Percentiles rank a stretch among this genome's conserved stretches.
phyloP scores from a whole-genome alignment of 129 eudicot species.

The Oenanthe sinensis region DNA sequence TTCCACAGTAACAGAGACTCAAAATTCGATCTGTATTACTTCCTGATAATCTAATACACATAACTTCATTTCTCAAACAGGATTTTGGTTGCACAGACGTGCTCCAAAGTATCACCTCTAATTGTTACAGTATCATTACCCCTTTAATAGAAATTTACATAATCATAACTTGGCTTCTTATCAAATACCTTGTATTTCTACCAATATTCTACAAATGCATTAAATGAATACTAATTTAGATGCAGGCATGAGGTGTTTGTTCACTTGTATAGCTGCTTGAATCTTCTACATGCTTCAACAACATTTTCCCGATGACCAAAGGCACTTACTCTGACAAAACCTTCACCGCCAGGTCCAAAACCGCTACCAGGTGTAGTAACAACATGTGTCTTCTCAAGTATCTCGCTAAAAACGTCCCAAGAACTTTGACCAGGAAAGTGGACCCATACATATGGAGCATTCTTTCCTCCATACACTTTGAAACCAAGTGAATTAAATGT shows the following conservation, averaged over 20 bases:
- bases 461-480: constrained; percentile 79
- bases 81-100: neutral
- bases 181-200: neutral
- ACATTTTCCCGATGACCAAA: constrained; percentile 80
- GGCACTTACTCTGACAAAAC: constrained; percentile 86
- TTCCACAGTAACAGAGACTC: neutral
- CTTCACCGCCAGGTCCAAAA: constrained; percentile 98
- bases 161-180: neutral
- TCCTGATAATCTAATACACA: neutral
- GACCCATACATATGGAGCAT: constrained; percentile 97
- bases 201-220: constrained; percentile 16
- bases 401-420: constrained; percentile 93
- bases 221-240: neutral
- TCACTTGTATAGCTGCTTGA: constrained; percentile 85
- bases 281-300: constrained; percentile 92
- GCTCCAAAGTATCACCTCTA: neutral
- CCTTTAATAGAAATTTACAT: neutral
- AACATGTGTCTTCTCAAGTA: constrained; percentile 94
- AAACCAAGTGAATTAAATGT: constrained; percentile 92
- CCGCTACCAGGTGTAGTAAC: constrained; percentile 98
- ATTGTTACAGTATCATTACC: neutral
- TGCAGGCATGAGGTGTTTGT: neutral
- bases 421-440: constrained; percentile 93
- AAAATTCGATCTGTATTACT: neutral
- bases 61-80: neutral